These are phyloP conservation scores for Panaeolus cyanescens DNA, from an alignment of 768 basidiomycete species.

Conservation along the genomic window DNA sequence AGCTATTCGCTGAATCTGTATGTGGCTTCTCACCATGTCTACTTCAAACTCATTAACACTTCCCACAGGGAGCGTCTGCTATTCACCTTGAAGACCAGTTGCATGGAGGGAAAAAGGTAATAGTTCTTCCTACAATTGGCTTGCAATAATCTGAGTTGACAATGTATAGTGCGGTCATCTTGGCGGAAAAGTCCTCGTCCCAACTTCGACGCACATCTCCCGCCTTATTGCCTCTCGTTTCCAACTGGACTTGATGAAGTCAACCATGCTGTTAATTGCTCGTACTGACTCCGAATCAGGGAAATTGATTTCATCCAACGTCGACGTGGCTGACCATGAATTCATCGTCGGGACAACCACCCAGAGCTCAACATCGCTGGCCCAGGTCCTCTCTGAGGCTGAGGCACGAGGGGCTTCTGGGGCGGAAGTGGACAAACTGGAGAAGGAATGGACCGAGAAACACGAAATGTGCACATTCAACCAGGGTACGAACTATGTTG, in stretches of 20 bases:
- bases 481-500: conserved; percentile 55
- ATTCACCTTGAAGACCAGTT: conserved; percentile 95
- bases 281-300: conserved; percentile 91
- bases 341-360: conserved; percentile 67
- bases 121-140: conserved; percentile 6
- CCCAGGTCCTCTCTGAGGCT: conserved; percentile 70
- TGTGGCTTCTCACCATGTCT: conserved; percentile 13
- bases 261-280: conserved; percentile 87
- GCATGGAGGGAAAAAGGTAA: conserved; percentile 89
- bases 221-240: conserved; percentile 85
- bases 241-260: conserved; percentile 88
- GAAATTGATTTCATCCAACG: conserved; percentile 79
- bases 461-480: conserved; percentile 83
- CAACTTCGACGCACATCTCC: conserved; percentile 83
- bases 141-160: conserved; percentile 7
- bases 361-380: conserved; percentile 51
- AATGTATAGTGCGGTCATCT: conserved; percentile 74
- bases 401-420: conserved; percentile 65
- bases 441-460: conserved; percentile 70
- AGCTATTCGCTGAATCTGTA: conserved; percentile 92
- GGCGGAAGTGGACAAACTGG: conserved; percentile 70
- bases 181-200: conserved; percentile 91
- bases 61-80: conserved; percentile 72
- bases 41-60: background rate
- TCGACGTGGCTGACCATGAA: conserved; percentile 83